These are phyloP conservation scores for Calophaca sinica DNA, from an alignment of 306 rosid species.

Conservation along the genomic window DNA sequence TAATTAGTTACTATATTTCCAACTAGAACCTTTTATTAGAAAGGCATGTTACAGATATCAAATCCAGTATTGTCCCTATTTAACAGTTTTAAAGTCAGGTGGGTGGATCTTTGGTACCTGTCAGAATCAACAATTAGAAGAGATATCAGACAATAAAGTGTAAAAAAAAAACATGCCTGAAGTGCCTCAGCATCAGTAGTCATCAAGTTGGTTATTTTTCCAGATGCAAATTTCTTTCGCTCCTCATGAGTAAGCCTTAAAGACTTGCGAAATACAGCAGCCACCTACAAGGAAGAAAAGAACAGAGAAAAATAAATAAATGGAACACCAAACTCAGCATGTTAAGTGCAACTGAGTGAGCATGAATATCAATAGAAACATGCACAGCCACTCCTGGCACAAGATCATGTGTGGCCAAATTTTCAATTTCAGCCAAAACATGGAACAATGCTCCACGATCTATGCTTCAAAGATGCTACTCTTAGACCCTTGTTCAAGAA, in stretches of 20 bases:
- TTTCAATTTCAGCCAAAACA: slow-evolving; percentile 29
- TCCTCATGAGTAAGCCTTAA: slow-evolving; percentile 97
- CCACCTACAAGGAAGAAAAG: slow-evolving; percentile 62
- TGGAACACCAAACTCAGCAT: slow-evolving; percentile 33
- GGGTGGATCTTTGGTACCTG: slow-evolving; percentile 25
- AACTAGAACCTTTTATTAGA: slow-evolving; percentile 11
- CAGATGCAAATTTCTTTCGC: slow-evolving; percentile 88
- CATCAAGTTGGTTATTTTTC: slow-evolving; percentile 98
- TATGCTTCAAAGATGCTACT: slow-evolving; percentile 14
- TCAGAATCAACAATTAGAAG: slow-evolving; percentile 7
- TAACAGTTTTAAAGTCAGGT: slow-evolving; percentile 30
- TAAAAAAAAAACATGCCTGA: slow-evolving; percentile 65
- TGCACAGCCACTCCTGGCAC: slow-evolving; percentile 28
- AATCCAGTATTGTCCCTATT: slow-evolving; percentile 21
- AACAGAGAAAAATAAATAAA: background rate
- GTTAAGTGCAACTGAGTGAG: slow-evolving; percentile 26
- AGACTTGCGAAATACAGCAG: slow-evolving; percentile 95
- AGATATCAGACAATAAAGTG: slow-evolving; percentile 38
- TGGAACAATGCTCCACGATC: slow-evolving; percentile 32
- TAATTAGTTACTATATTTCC: slow-evolving; percentile 12
- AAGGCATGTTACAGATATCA: slow-evolving; percentile 6
- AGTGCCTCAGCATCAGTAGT: slow-evolving; percentile 96
- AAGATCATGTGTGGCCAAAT: slow-evolving; percentile 2
- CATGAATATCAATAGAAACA: slow-evolving; percentile 33
- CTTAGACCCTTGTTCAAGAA: slow-evolving; percentile 6